These are phyloP conservation scores for Saccharum spontaneum DNA, from an alignment of 176 grass and related monocot species.

Conservation along the genomic window DNA sequence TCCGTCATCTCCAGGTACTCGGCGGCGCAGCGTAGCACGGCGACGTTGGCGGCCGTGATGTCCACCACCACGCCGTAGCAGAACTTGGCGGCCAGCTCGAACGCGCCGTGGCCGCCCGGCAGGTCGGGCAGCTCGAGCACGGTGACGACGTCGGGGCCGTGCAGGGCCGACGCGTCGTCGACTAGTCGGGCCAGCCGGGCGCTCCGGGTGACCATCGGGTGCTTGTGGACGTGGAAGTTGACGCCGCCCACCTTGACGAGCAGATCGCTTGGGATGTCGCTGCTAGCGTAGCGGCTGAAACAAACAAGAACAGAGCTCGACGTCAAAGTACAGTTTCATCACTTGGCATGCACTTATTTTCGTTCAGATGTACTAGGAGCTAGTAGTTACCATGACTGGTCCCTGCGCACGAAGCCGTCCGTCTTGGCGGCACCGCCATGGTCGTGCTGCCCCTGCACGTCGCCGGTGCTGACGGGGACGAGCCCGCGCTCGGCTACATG, in stretches of 20 bases:
- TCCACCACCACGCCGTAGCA: conserved; percentile 4
- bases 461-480: background rate
- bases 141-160: background rate
- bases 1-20: conserved; percentile 99
- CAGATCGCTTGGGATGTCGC: background rate
- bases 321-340: background rate
- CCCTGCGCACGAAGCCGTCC: conserved; percentile 6
- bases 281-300: conserved; percentile 11
- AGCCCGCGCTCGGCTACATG: background rate
- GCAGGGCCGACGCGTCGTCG: background rate
- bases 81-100: conserved; percentile 16
- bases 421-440: background rate
- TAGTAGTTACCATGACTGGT: background rate
- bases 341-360: background rate
- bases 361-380: background rate
- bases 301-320: background rate
- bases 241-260: background rate
- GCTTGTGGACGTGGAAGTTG: conserved; percentile 15
- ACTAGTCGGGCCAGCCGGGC: background rate
- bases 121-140: background rate
- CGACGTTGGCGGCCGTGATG: conserved; percentile 7
- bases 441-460: background rate
- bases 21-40: conserved; percentile 65
- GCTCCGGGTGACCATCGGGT: background rate
- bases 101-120: background rate